Conservation (phyloP, 2,329 filamentous ascomycete species). For the Cladosporium sp. region DNA sequence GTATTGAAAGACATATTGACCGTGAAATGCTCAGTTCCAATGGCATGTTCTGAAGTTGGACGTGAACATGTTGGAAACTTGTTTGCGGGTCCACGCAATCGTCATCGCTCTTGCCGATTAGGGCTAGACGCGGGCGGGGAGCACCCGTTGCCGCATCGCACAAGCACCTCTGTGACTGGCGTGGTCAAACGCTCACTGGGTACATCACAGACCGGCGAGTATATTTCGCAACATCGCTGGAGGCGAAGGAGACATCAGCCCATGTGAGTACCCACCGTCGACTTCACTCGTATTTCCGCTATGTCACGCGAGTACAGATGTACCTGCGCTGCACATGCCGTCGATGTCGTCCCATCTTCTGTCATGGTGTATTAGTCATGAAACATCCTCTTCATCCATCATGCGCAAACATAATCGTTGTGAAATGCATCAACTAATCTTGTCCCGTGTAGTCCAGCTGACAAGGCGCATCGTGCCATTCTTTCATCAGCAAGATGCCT, state of each 20-base stretch:
- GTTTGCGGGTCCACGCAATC: neutral
- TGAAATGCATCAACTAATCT: neutral
- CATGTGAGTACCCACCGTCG: conserved; percentile 7
- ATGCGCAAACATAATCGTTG: neutral
- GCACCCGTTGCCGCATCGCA: neutral
- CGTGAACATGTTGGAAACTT: neutral
- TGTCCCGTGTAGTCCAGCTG: neutral
- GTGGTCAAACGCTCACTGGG: neutral
- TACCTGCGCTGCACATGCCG: neutral
- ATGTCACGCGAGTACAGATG: neutral
- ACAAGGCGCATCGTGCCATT: neutral
- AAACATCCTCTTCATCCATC: neutral
- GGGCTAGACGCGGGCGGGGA: neutral
- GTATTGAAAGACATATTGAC: conserved; percentile 25
- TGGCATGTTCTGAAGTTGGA: neutral
- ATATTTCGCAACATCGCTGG: conserved; percentile 11
- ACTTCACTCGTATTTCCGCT: conserved; percentile 1
- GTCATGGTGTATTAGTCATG: neutral
- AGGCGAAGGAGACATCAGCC: neutral
- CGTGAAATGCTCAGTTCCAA: neutral
- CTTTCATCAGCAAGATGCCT: conserved; percentile 54
- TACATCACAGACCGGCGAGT: conserved; percentile 11
- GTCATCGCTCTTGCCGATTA: neutral
- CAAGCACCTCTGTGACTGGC: neutral
- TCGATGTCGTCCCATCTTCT: neutral